Evolutionary conservation across 2,329 filamentous ascomycete genomes (phyloP).

Genomic region (Trichoderma guizhouense): DNA sequence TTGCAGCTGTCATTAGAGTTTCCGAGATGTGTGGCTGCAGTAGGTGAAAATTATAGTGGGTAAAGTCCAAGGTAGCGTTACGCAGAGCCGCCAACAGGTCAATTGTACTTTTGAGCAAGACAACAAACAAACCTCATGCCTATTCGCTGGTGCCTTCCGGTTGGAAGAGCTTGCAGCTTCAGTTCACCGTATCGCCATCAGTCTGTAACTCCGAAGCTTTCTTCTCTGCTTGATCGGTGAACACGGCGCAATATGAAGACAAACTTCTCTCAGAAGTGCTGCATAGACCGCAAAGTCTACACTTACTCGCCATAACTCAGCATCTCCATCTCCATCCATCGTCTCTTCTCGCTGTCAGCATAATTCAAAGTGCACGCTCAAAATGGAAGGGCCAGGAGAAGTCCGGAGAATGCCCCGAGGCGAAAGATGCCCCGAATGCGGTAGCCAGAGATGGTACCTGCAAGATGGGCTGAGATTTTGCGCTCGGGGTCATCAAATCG

Average conservation of each 20-base stretch:
- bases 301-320: background rate
- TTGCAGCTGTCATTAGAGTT: background rate
- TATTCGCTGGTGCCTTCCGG: background rate
- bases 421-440: constrained; percentile 62
- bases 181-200: background rate
- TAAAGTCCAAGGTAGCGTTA: background rate
- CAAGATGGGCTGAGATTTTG: constrained; percentile 78
- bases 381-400: constrained; percentile 42
- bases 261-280: background rate
- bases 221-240: background rate
- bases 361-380: background rate
- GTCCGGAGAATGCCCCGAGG: constrained; percentile 51
- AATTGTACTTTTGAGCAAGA: background rate
- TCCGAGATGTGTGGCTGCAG: background rate
- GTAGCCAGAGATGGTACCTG: constrained; percentile 67
- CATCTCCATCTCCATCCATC: background rate
- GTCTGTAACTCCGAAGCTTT: too few relatives aligned
- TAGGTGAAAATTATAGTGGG: background rate
- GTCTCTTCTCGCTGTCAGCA: background rate
- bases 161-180: background rate
- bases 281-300: background rate
- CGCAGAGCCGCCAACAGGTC: background rate
- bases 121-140: background rate
- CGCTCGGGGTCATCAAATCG: constrained; percentile 73
- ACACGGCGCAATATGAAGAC: background rate